Evolutionary conservation across 331 rosid genomes (phyloP), one percentile per base, ranked within the genome.

Genomic region (Malus hybrid): DNA sequence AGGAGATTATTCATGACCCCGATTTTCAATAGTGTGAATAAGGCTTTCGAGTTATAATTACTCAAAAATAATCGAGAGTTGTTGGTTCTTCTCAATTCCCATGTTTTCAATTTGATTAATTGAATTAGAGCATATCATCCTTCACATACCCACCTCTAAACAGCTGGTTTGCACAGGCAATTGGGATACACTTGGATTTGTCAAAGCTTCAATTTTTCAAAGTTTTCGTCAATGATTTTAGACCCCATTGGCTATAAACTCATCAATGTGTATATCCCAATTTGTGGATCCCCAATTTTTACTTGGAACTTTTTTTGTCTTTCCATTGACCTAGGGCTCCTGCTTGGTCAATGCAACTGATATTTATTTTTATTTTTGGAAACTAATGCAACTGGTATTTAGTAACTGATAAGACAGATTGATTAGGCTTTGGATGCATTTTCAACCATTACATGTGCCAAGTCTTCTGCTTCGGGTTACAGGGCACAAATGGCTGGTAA

Each of bases 301-400:
- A 5, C 53, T 42, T 57, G 19, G 75, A 34, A n/a, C 20, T 26
- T 34, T 56, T 26, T 29, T 26, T 29, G 42, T 19, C 42, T 61
- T 64, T 7, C 71, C 75, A 29, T 77, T 33, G 68, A 75, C 65
- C 34, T 13, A 63, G 52, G 71, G 63, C 76, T 62, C 44, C 12
- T 55, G 16, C 28, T 4, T 61, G 68, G 62, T 55, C 74, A 72
- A 57, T 73, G 22, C 24, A 79, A 64, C 44, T 24, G 32, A 6
- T 28, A 6, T 28, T 28, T 28, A 2, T 28, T 28, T 28, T 28
- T 28, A n/a, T 28, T 28, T 28, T 28, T 28, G 29, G 29, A 28
- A 28, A 28, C 29, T 28, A 72, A 57, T 73, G 22, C 24, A 79
- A 64, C 44, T 24, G 32, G 4, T 30, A 63, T 30, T 7, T 57